phyloP scores from a whole-genome alignment of 1,139 yeast species.

The Yamadazyma taylorii region DNA sequence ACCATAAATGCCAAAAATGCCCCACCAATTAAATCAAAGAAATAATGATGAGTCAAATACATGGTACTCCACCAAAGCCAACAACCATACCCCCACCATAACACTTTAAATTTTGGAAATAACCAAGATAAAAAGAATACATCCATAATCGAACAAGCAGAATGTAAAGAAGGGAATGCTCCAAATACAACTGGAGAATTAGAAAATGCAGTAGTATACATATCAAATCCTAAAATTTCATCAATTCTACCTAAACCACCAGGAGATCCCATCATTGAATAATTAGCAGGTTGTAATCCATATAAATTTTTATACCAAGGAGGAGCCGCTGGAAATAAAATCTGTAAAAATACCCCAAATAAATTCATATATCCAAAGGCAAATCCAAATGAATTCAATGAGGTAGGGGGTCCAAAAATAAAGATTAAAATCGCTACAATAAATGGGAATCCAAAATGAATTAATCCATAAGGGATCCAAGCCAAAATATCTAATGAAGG shows the following conservation, averaged over 20 bases:
- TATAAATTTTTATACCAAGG: slow-evolving; percentile 94
- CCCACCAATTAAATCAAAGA: slow-evolving; percentile 89
- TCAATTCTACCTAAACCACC: slow-evolving; percentile 96
- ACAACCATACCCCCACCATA: slow-evolving; percentile 73
- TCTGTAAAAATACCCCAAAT: slow-evolving; percentile 77
- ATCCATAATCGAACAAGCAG: slow-evolving; percentile 93
- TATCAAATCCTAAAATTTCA: slow-evolving; percentile 70
- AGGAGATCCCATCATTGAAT: slow-evolving; percentile 91
- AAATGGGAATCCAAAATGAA: slow-evolving; percentile 89
- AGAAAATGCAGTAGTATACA: slow-evolving; percentile 83
- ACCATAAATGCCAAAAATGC: slow-evolving; percentile 72
- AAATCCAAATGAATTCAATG: slow-evolving; percentile 83
- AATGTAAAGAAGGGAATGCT: slow-evolving; percentile 95
- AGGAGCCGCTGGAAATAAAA: slow-evolving; percentile 91
- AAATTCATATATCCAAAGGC: slow-evolving; percentile 98
- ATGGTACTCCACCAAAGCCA: slow-evolving; percentile 99
- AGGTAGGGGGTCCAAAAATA: slow-evolving; percentile 90
- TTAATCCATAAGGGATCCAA: slow-evolving; percentile 93
- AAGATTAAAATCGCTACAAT: slow-evolving; percentile 78
- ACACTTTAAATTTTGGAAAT: slow-evolving; percentile 65
- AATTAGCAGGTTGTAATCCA: slow-evolving; percentile 88
- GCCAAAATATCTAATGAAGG: slow-evolving; percentile 77
- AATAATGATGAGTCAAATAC: slow-evolving; percentile 95
- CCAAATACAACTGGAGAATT: slow-evolving; percentile 96
- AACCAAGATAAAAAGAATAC: slow-evolving; percentile 80